Conservation (phyloP, 2,329 filamentous ascomycete genomes). For the Incumbomyces lentus region DNA sequence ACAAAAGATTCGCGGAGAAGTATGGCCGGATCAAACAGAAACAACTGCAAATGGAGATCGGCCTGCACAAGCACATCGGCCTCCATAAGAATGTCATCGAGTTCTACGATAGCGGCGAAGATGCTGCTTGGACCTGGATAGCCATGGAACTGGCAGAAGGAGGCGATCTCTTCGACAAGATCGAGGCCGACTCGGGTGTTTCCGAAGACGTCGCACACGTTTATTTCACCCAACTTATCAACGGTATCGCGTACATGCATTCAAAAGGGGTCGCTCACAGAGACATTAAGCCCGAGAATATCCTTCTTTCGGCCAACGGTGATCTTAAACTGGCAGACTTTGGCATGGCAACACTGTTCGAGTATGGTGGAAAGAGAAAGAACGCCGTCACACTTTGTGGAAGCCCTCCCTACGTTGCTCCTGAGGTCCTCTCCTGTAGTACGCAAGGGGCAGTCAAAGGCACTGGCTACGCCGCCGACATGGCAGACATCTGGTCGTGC, state of each 20-base stretch:
- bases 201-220: constrained; percentile 88
- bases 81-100: constrained; percentile 89
- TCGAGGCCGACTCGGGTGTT: constrained; percentile 94
- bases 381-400: constrained; percentile 83
- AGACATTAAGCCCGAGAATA: constrained; percentile 89
- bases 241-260: constrained; percentile 89
- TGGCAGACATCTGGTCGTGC: constrained; percentile 93
- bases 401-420: constrained; percentile 92
- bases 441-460: constrained; percentile 40
- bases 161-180: constrained; percentile 97
- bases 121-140: constrained; percentile 86
- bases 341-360: constrained; percentile 86
- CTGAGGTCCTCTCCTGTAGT: constrained; percentile 61
- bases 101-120: constrained; percentile 80
- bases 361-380: constrained; percentile 75
- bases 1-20: constrained; percentile 86
- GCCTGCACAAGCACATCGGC: constrained; percentile 77
- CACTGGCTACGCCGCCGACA: constrained; percentile 50
- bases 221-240: constrained; percentile 86
- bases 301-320: constrained; percentile 72
- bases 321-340: constrained; percentile 94
- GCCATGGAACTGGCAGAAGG: constrained; percentile 96
- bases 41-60: constrained; percentile 85
- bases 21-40: constrained; percentile 80
- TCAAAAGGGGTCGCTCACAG: constrained; percentile 90